Percentiles rank a stretch among this genome's conserved stretches.
phyloP scores from a whole-genome alignment of 1,139 yeast genomes.

The Yamadazyma spencermartinsiae region DNA sequence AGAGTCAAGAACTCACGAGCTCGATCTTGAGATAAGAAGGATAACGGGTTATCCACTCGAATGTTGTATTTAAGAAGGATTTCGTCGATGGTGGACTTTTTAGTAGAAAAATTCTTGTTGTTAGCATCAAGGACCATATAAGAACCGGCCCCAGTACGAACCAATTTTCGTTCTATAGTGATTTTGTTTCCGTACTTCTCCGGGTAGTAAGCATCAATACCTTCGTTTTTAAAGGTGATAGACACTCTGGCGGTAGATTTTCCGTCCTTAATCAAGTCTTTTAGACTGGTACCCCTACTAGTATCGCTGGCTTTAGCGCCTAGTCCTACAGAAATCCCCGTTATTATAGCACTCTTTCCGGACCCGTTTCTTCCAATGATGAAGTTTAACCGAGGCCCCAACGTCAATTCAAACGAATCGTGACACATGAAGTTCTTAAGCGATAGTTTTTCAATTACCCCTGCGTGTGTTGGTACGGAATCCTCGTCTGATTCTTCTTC shows the following conservation, averaged over 20 bases:
- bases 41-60: slow-evolving; percentile 88
- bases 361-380: slow-evolving; percentile 95
- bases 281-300: slow-evolving; percentile 73
- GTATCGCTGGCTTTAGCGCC: slow-evolving; percentile 97
- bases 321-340: slow-evolving; percentile 86
- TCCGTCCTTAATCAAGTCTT: slow-evolving; percentile 78
- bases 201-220: slow-evolving; percentile 62
- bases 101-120: slow-evolving; percentile 54
- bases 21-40: slow-evolving; percentile 89
- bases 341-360: slow-evolving; percentile 90
- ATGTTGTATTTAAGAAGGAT: slow-evolving; percentile 73
- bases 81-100: slow-evolving; percentile 64
- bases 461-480: slow-evolving; percentile 31
- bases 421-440: slow-evolving; percentile 83
- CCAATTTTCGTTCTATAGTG: slow-evolving; percentile 68
- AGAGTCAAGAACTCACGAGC: slow-evolving; percentile 87
- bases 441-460: slow-evolving; percentile 56
- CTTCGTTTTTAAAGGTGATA: slow-evolving; percentile 62
- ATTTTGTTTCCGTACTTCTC: slow-evolving; percentile 68
- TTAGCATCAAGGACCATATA: slow-evolving; percentile 55
- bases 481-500: not conserved
- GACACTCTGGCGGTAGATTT: slow-evolving; percentile 60
- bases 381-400: slow-evolving; percentile 87
- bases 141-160: slow-evolving; percentile 46
- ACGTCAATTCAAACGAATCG: slow-evolving; percentile 66